phyloP scores from a whole-genome alignment of 2,329 filamentous ascomycete genomes.

The Penicillium oxalicum region DNA sequence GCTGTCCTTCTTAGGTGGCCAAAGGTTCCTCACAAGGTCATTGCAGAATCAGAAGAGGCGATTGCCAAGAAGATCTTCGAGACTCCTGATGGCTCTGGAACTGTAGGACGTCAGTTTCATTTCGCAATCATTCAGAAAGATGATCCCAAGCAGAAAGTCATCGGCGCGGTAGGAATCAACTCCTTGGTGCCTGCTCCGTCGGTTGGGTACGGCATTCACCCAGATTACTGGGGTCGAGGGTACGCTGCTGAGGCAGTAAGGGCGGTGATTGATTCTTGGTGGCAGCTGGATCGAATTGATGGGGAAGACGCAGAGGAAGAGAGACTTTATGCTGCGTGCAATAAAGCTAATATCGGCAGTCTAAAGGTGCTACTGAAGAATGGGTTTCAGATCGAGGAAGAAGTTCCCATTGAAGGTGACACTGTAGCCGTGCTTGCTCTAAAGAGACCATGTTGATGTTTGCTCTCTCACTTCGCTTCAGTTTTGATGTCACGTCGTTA shows the following conservation, averaged over 20 bases:
- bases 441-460: slow-evolving; percentile 2
- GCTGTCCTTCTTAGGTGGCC: slow-evolving; percentile 6
- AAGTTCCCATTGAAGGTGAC: slow-evolving; percentile 14
- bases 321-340: slow-evolving; percentile 16
- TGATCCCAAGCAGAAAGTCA: slow-evolving; percentile 12
- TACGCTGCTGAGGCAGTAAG: slow-evolving; percentile 21
- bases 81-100: slow-evolving; percentile 17
- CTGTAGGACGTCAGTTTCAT: slow-evolving; percentile 14
- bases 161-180: slow-evolving; percentile 19
- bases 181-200: slow-evolving; percentile 13
- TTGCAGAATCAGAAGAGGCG: slow-evolving; percentile 13
- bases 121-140: slow-evolving; percentile 14
- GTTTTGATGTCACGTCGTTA: no score
- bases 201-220: slow-evolving; percentile 22
- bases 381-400: slow-evolving; percentile 12
- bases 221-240: slow-evolving; percentile 21
- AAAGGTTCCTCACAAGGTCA: slow-evolving; percentile 6
- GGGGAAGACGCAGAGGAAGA: slow-evolving; percentile 1
- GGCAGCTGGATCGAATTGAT: slow-evolving; percentile 14
- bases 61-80: slow-evolving; percentile 13
- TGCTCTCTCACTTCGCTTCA: background rate
- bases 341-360: slow-evolving; percentile 17
- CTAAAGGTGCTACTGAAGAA: slow-evolving; percentile 16
- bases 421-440: slow-evolving; percentile 12
- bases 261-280: slow-evolving; percentile 20